Conservation (phyloP, 495 filamentous ascomycete genomes). For the Talaromyces proteolyticus region DNA sequence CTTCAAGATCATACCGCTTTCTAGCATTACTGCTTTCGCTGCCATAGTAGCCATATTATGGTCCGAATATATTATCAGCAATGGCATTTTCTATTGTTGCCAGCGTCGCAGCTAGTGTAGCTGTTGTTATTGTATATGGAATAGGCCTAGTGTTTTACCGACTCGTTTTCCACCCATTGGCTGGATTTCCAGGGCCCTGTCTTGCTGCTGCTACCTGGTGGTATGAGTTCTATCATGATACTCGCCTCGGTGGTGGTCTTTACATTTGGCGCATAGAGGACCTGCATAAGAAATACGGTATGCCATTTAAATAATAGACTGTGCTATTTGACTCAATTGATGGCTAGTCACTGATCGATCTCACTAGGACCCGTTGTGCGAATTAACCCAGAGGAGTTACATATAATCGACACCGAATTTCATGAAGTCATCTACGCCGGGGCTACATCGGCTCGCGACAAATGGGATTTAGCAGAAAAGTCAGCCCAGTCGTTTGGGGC, state of each 20-base stretch:
- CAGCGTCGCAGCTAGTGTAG: not conserved
- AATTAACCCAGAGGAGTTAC: conserved; percentile 31
- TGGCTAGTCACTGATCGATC: not conserved
- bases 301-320: conserved; percentile 5
- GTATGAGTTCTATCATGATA: conserved; percentile 45
- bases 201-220: conserved; percentile 35
- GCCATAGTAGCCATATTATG: not conserved
- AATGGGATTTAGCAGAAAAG: conserved; percentile 8
- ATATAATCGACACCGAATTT: conserved; percentile 31
- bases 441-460: conserved; percentile 7
- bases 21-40: not conserved
- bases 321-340: not conserved
- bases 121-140: not conserved
- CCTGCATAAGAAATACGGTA: conserved; percentile 42
- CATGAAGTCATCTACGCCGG: conserved; percentile 30
- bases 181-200: conserved; percentile 40
- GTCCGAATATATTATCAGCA: not conserved
- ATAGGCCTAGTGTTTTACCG: conserved; percentile 18
- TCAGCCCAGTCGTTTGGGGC: conserved; percentile 8
- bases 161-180: conserved; percentile 29
- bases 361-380: conserved; percentile 32
- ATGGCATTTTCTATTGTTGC: not conserved
- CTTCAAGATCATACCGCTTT: not conserved
- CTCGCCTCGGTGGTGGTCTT: conserved; percentile 29
- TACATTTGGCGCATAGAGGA: conserved; percentile 39